phyloP scores from a whole-genome alignment of 2,329 filamentous ascomycete species.

The Colletotrichum sp. region DNA sequence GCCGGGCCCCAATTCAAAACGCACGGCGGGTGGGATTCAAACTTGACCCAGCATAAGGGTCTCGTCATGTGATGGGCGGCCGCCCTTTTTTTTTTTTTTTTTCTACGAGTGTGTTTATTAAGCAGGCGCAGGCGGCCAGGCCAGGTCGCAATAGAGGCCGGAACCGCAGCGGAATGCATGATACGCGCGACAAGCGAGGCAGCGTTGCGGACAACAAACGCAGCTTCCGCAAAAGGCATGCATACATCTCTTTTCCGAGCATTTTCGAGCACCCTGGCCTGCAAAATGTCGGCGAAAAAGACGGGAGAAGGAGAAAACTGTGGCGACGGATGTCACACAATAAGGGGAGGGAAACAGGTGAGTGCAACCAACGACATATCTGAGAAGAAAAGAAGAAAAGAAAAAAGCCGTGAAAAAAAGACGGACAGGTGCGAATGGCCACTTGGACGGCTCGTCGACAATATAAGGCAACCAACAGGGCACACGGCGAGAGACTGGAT shows the following conservation, averaged over 20 bases:
- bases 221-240: neutral
- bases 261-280: neutral
- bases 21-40: neutral
- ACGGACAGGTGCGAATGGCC: neutral
- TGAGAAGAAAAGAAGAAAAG: neutral
- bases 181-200: neutral
- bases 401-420: too few relatives aligned
- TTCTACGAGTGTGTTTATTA: neutral
- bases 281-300: neutral
- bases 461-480: neutral
- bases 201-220: neutral
- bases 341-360: neutral
- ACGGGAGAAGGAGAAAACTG: neutral
- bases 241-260: neutral
- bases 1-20: neutral
- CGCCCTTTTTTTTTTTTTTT: neutral
- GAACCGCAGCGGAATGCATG: neutral
- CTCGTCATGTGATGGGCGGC: conserved; percentile 15
- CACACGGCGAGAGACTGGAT: neutral
- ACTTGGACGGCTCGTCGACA: neutral
- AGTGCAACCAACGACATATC: neutral
- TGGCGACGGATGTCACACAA: neutral
- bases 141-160: neutral
- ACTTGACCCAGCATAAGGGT: conserved; percentile 11
- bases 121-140: neutral